Evolutionary conservation across 345 rosid genomes (phyloP).

Genomic region (Pistacia integerrima): DNA sequence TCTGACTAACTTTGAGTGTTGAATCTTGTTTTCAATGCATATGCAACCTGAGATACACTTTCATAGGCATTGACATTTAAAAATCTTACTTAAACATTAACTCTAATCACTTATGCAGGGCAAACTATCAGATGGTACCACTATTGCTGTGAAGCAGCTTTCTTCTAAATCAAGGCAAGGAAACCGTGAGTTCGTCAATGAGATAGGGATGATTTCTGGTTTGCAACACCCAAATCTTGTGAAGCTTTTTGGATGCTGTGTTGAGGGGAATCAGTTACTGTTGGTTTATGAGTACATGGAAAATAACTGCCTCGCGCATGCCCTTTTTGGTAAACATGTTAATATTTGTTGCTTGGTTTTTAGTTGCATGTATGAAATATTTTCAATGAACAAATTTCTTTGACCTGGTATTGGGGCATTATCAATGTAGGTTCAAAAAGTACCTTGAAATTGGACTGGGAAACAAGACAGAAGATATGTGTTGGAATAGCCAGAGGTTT

Average conservation of each 20-base stretch:
- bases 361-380: too few species aligned
- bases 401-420: too few species aligned
- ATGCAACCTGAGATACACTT: neutral
- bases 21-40: neutral
- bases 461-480: constrained; percentile 44
- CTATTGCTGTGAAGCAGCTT: constrained; percentile 71
- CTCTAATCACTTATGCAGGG: constrained; percentile 28
- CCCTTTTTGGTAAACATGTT: too few species aligned
- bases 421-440: too few species aligned
- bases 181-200: constrained; percentile 69
- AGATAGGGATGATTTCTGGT: constrained; percentile 67
- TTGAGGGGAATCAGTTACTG: constrained; percentile 51
- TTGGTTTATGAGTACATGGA: too few species aligned
- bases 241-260: constrained; percentile 65
- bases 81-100: too few species aligned
- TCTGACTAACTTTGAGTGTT: neutral
- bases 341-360: too few species aligned
- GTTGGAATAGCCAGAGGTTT: constrained; percentile 65
- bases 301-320: too few species aligned
- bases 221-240: constrained; percentile 77
- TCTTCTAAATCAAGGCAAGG: constrained; percentile 75
- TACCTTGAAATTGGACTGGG: too few species aligned
- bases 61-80: too few species aligned
- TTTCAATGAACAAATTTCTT: too few species aligned
- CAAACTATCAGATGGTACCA: constrained; percentile 51